phyloP scores from a whole-genome alignment of 352 stramenopile species.

The Phytopythium cucurbitacearum region DNA sequence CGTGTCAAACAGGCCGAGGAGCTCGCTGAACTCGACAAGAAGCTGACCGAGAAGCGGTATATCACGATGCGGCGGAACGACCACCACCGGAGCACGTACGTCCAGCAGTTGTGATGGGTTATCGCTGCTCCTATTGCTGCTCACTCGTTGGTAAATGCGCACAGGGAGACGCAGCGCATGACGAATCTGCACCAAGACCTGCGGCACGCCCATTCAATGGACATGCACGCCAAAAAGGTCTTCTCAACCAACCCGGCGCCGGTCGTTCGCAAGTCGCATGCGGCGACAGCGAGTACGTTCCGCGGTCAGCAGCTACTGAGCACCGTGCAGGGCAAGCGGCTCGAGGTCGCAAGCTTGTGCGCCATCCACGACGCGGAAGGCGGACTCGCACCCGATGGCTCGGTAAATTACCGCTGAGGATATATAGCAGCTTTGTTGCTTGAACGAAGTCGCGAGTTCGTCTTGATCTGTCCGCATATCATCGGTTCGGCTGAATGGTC shows the following conservation, averaged over 20 bases:
- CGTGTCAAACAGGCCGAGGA: constrained; percentile 54
- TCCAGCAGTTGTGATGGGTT: neutral
- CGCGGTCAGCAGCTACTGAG: constrained; percentile 68
- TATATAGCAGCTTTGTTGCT: too few relatives aligned
- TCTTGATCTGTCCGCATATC: too few relatives aligned
- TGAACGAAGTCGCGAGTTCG: too few relatives aligned
- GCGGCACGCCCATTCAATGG: constrained; percentile 53
- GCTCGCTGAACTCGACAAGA: constrained; percentile 53
- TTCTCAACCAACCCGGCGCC: constrained; percentile 51
- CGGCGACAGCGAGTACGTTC: constrained; percentile 47
- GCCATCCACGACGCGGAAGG: constrained; percentile 56
- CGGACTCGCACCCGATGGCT: constrained; percentile 36
- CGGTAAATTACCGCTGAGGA: constrained; percentile 14
- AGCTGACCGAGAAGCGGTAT: constrained; percentile 71
- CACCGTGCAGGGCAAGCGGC: constrained; percentile 63
- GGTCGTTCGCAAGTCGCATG: constrained; percentile 34
- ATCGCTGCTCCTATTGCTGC: neutral
- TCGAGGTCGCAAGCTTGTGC: constrained; percentile 70
- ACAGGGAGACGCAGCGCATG: constrained; percentile 63
- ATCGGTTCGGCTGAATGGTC: too few relatives aligned
- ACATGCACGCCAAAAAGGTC: constrained; percentile 52
- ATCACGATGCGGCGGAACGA: constrained; percentile 56
- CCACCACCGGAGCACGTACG: constrained; percentile 48
- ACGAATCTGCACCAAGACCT: constrained; percentile 65
- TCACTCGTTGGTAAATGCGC: constrained; percentile 6